These are phyloP conservation scores for Ganoderma sp. DNA, from an alignment of 1,284 basidiomycete genomes.

Conservation along the genomic window DNA sequence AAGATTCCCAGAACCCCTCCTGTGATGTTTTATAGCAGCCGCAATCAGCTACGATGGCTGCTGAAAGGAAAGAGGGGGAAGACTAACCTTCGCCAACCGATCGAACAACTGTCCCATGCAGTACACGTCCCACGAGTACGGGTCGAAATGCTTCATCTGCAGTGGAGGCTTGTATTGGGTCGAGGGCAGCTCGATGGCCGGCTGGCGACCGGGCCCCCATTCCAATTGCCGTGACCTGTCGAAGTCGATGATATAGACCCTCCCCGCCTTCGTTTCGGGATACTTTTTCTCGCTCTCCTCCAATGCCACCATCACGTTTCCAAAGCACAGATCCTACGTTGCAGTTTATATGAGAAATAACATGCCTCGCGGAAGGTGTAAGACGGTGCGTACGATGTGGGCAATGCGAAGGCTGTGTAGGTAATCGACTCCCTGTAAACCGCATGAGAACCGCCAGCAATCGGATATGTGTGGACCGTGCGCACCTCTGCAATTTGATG, in stretches of 20 bases:
- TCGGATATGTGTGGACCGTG: too few species aligned
- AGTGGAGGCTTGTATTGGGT: not conserved
- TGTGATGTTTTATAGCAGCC: not conserved
- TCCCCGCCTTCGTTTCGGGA: not conserved
- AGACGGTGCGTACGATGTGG: too few species aligned
- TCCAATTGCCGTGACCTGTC: not conserved
- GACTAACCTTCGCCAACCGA: not conserved
- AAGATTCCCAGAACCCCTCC: not conserved
- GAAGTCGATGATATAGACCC: constrained; percentile 1
- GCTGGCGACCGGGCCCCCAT: not conserved
- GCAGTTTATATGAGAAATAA: too few species aligned
- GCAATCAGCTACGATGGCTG: not conserved
- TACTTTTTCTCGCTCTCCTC: too few species aligned
- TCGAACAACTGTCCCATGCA: not conserved
- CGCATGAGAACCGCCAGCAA: too few species aligned
- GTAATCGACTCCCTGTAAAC: too few species aligned
- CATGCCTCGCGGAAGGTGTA: too few species aligned
- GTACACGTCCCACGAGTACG: not conserved
- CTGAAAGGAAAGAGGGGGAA: not conserved
- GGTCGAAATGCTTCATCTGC: not conserved
- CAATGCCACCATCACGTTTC: too few species aligned
- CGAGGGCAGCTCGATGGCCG: not conserved
- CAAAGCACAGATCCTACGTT: too few species aligned
- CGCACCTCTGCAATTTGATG: too few species aligned
- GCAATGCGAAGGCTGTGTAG: too few species aligned